Conservation (phyloP, 2,329 filamentous ascomycete genomes). For the Claviceps capensis region DNA sequence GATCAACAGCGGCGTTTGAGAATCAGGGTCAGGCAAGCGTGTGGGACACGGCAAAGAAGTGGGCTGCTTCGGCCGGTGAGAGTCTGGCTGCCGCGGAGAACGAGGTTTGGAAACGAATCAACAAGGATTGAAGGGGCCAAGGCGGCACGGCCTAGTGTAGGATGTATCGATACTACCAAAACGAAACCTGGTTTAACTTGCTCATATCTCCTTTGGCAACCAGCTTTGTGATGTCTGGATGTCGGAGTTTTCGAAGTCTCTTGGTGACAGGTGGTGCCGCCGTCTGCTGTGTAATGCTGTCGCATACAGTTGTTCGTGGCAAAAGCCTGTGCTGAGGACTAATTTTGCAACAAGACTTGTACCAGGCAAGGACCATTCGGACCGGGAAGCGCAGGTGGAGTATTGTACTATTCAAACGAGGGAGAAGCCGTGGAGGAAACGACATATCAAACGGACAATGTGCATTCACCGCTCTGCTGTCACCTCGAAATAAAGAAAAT, state of each 20-base stretch:
- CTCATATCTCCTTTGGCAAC: background rate
- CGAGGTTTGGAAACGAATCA: slow-evolving; percentile 50
- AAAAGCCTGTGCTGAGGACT: background rate
- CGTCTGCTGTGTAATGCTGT: background rate
- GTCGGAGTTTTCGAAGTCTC: background rate
- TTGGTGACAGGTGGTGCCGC: background rate
- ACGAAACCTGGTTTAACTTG: background rate
- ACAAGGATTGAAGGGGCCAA: slow-evolving; percentile 29
- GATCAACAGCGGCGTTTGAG: slow-evolving; percentile 21
- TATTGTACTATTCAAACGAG: background rate
- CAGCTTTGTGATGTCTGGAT: background rate
- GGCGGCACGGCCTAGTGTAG: background rate
- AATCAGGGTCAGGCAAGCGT: slow-evolving; percentile 27
- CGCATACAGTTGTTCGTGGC: background rate
- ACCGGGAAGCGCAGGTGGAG: background rate
- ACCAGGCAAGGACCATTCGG: background rate
- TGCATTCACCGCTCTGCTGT: background rate
- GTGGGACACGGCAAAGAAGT: slow-evolving; percentile 44
- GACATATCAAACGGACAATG: slow-evolving; percentile 1
- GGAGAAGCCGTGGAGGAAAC: background rate
- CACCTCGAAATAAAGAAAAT: too few species aligned
- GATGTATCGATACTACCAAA: background rate
- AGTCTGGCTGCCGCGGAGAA: slow-evolving; percentile 44
- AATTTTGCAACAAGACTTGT: background rate
- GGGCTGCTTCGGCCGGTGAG: slow-evolving; percentile 41